phyloP scores from a whole-genome alignment of 2,329 filamentous ascomycete species.

The Xylariaceae sp. region DNA sequence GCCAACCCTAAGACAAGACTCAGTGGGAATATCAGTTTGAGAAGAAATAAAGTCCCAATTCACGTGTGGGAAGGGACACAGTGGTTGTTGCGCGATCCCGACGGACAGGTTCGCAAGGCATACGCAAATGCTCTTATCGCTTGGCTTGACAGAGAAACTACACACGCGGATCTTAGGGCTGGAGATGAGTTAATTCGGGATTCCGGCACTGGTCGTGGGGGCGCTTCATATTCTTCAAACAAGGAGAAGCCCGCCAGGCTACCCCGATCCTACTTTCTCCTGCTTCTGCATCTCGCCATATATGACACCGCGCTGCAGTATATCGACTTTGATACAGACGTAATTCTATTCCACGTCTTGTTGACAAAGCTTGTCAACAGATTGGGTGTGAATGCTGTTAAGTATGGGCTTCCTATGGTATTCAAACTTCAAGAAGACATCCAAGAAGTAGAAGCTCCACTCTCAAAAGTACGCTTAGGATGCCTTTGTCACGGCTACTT shows the following conservation, averaged over 20 bases:
- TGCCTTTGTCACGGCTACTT: constrained; percentile 88
- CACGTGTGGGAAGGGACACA: constrained; percentile 95
- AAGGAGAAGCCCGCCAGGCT: constrained; percentile 54
- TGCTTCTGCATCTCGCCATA: constrained; percentile 78
- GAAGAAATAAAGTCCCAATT: constrained; percentile 70
- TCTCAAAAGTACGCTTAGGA: constrained; percentile 73
- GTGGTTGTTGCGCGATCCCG: constrained; percentile 79
- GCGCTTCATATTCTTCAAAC: constrained; percentile 62
- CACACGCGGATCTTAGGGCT: constrained; percentile 58
- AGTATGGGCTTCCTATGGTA: constrained; percentile 81
- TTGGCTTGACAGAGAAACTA: constrained; percentile 82
- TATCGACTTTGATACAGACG: constrained; percentile 67
- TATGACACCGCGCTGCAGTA: constrained; percentile 81
- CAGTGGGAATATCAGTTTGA: constrained; percentile 58
- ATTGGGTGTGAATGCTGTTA: constrained; percentile 76
- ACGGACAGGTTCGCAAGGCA: constrained; percentile 73
- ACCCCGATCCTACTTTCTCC: constrained; percentile 67
- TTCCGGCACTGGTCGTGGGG: constrained; percentile 55
- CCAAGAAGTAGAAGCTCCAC: constrained; percentile 57
- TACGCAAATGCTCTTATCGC: constrained; percentile 80
- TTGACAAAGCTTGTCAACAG: constrained; percentile 69
- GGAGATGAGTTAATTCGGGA: constrained; percentile 51
- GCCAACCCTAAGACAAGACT: constrained; percentile 66
- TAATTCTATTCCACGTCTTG: constrained; percentile 72
- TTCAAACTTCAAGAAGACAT: constrained; percentile 85